Evolutionary conservation across 2,329 filamentous ascomycete species (phyloP).

Genomic region (Claviceps lovelessii): DNA sequence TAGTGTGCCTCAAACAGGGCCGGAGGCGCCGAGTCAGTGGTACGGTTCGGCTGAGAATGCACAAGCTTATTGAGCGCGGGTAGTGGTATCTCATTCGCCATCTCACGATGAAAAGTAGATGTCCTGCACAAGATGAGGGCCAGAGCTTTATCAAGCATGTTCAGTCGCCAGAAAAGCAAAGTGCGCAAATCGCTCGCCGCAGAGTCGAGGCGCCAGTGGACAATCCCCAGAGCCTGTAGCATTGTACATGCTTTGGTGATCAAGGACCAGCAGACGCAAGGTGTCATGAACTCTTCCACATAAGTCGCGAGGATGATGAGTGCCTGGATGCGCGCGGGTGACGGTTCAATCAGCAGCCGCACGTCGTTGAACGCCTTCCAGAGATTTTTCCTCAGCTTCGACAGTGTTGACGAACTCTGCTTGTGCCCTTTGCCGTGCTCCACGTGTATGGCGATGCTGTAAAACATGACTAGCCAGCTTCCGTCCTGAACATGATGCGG

Average conservation of each 20-base stretch:
- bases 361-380: slow-evolving; percentile 3
- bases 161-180: slow-evolving; percentile 2
- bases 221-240: slow-evolving; percentile 1
- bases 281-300: slow-evolving; percentile 3
- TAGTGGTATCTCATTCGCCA: background rate
- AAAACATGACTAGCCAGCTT: slow-evolving; percentile 4
- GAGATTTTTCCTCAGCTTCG: slow-evolving; percentile 1
- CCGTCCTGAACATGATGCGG: slow-evolving; percentile 1
- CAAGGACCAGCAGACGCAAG: slow-evolving; percentile 1
- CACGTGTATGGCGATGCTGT: background rate
- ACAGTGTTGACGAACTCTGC: background rate
- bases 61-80: background rate
- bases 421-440: background rate
- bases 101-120: background rate
- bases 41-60: background rate
- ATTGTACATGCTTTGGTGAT: slow-evolving; percentile 1
- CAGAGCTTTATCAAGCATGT: slow-evolving; percentile 1
- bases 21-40: background rate
- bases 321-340: background rate
- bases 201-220: slow-evolving; percentile 1
- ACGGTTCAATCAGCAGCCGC: slow-evolving; percentile 1
- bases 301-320: slow-evolving; percentile 1
- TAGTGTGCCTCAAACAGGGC: slow-evolving; percentile 2
- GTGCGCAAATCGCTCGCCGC: background rate
- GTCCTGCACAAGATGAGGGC: slow-evolving; percentile 1